Base-by-base conservation (phyloP, 257 asterid species). In the Linderniella brevidens region DNA sequence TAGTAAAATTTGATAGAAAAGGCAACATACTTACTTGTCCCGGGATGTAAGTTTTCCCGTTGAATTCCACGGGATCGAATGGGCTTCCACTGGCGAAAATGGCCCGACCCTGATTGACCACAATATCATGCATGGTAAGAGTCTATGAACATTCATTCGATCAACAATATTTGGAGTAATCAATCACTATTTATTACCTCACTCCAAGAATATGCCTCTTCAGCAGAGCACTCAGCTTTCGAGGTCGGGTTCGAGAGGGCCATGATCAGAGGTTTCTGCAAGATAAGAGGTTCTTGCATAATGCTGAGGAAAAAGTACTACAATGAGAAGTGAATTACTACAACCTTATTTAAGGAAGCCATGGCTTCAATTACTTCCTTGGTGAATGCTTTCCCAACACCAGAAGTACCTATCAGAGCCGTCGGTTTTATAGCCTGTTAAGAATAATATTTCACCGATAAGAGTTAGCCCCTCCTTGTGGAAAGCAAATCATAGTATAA, bases 181-280 rank as follows among this genome's bases (percentile, higher is more conserved):
- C 7, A 4, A 42, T 5, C 47, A 42, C 4, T 3, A 59, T 35
- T 49, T 55, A 68, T 57, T 56, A 84, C 97, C 86, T 88, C 71
- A 18, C 81, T 76, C 96, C 99, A 90, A 11, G 72, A 59, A 55
- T 85, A 90, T 47, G 98, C 98, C 57, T 90, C 88, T 71, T 81
- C 93, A 37, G 98, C 96, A 37, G 98, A 81, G 77, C 98, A 90
- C 77, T 90, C 98, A n/a, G 99, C 42, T 71, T 90, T 96, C 54
- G 93, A 67, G 36, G 99, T 90, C 18, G 99, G 99, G 52, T 90
- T 90, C 10, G 99, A 85, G 41, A 90, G 93, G 35, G 99, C 96
- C 94, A 90, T 67, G 52, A 90, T 77, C 42, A 90, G 94, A 45
- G 96, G 99, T 73, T 19, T 85, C 99, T 90, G 79, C 46, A 59